Conservation (phyloP, 2,329 filamentous ascomycete genomes). For the Fusarium nisikadoi region DNA sequence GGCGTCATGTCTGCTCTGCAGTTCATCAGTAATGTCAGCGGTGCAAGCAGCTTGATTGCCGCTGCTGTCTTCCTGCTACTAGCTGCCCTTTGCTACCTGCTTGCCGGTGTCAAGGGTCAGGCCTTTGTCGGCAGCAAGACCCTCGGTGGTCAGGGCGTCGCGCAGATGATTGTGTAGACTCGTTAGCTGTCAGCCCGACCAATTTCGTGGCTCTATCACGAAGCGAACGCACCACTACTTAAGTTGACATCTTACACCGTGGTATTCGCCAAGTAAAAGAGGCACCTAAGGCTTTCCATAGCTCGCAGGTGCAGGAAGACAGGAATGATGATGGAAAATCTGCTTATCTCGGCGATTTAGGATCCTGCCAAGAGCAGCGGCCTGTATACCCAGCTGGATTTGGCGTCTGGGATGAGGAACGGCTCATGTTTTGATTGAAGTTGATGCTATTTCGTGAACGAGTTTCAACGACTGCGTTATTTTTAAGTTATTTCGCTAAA, state of each 20-base stretch:
- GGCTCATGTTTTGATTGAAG: conserved; percentile 41
- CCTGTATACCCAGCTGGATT: conserved; percentile 45
- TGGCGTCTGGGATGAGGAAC: conserved; percentile 48
- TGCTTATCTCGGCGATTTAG: conserved; percentile 38
- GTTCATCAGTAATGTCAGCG: conserved; percentile 79
- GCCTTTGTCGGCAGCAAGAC: conserved; percentile 95
- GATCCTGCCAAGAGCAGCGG: conserved; percentile 41
- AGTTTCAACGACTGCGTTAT: conserved; percentile 31
- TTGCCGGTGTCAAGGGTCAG: conserved; percentile 84
- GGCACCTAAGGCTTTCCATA: background rate
- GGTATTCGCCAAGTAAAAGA: background rate
- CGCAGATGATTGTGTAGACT: conserved; percentile 93
- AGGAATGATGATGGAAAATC: conserved; percentile 21
- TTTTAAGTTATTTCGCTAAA: conserved; percentile 21
- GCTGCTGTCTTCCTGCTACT: conserved; percentile 83
- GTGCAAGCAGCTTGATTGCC: conserved; percentile 80
- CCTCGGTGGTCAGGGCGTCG: conserved; percentile 89
- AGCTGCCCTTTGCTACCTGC: conserved; percentile 81
- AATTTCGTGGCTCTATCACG: background rate
- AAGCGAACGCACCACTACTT: background rate
- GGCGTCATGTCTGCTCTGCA: conserved; percentile 81
- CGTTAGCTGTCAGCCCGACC: background rate
- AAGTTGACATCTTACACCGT: background rate
- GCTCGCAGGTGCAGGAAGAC: background rate
- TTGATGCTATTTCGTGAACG: conserved; percentile 32